Conservation (phyloP, 371 early-diverging fungal genomes). For the Syncephalis plumigaleata region DNA sequence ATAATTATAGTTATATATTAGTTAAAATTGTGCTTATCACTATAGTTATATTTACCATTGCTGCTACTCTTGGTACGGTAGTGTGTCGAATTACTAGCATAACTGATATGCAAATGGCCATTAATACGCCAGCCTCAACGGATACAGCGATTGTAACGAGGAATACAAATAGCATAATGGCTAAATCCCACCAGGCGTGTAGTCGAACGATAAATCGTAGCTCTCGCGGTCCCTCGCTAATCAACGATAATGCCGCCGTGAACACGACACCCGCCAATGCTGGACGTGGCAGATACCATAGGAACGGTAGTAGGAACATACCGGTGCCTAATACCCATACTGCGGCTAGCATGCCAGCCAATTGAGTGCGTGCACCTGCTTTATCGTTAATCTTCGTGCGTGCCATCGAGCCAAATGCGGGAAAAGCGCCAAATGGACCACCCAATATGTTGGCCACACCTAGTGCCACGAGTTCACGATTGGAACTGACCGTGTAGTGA, state of each 20-base stretch:
- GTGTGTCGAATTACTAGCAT: slow-evolving; percentile 80
- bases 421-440: slow-evolving; percentile 67
- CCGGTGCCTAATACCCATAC: slow-evolving; percentile 52
- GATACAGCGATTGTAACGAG: slow-evolving; percentile 65
- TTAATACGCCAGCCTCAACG: slow-evolving; percentile 77
- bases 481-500: slow-evolving; percentile 79
- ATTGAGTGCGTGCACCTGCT: slow-evolving; percentile 78
- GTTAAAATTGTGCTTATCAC: neutral
- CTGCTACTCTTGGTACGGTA: slow-evolving; percentile 61
- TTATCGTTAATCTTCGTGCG: slow-evolving; percentile 80
- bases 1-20: neutral
- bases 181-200: slow-evolving; percentile 73
- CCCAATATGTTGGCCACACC: slow-evolving; percentile 72
- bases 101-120: slow-evolving; percentile 70
- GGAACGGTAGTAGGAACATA: slow-evolving; percentile 55
- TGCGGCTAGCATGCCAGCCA: slow-evolving; percentile 68
- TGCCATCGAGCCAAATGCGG: slow-evolving; percentile 81
- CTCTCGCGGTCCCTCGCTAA: slow-evolving; percentile 64
- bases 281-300: slow-evolving; percentile 73
- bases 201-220: slow-evolving; percentile 63
- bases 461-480: slow-evolving; percentile 88
- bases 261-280: slow-evolving; percentile 72
- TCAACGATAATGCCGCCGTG: slow-evolving; percentile 64
- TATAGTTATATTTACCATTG: slow-evolving; percentile 28
- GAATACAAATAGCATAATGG: slow-evolving; percentile 62